Base-by-base conservation (phyloP, 371 early-diverging fungal genomes). In the Cokeromyces recurvatus region DNA sequence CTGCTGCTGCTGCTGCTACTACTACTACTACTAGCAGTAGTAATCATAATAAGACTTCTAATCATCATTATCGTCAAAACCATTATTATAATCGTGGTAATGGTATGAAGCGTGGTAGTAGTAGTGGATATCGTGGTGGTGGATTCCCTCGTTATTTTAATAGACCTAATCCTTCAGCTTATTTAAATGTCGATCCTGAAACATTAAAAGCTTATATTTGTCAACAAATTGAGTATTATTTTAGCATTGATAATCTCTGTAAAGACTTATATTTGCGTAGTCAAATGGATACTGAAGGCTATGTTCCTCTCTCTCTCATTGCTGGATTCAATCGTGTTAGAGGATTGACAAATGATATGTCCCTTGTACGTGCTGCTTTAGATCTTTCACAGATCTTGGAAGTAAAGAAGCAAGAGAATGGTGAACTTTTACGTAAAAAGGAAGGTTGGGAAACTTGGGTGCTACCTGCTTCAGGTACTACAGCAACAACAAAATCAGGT, bases 171-270 rank as follows among this genome's bases (percentile, higher is more conserved):
- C 55, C 48, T 20, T 38, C 51, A 16, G 64, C 64, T 11, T 60
- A 54, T 37, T 54, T 47, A 11, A 62, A 55, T n/a, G 42, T 47
- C 2, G 73, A 78, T 51, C 35, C 59, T 9, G 75, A 73, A 37
- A 60, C 68, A 1, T 57, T 78, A 31, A 72, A 72, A 57, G 21
- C 57, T 3, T 73, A 71, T 37, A 64, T 78, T 24, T 57, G 72
- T 25, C 78, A 73, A 29, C 78, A 78, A 54, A 65, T 78, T 54
- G 89, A 89, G 45, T 87, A 90, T 69, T 95, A 95, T 74, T 94
- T 94, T 49, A 91, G 92, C 47, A 79, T 90, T 42, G 94, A 93
- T 38, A 95, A 95, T 57, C 65, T 95, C 43, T 89, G 90, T 78
- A 85, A 86, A 43, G 95, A 95, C 58, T 64, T 92, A 11, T 94